Evolutionary conservation across 2,329 filamentous ascomycete genomes (phyloP), one percentile per base, ranked within the genome.

Genomic region (Diaporthe vexans): DNA sequence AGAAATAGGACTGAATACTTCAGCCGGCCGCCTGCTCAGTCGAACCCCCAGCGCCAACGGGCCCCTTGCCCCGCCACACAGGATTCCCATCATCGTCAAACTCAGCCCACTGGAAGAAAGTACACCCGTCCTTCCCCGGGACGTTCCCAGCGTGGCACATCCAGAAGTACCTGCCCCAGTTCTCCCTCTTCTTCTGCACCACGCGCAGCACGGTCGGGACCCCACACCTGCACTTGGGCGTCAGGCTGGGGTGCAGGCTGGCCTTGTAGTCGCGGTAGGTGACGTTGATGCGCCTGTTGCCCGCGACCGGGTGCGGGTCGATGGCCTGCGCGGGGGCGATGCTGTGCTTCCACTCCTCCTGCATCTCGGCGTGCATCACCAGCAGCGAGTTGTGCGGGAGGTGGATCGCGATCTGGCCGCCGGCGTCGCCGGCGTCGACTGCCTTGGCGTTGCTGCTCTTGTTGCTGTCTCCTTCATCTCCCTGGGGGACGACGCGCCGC

Each of bases 281-380:
- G 81, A 99, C 90, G 81, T 98, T 98, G 78, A 99, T 95, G 54
- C 97, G 89, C 76, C 91, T 92, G 78, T 92, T 95, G 0, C 93
- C 93, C 0, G 95, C 90, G 1, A 98, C 81, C 0, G 95, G 94
- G 81, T 99, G 97, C 1, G 95, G 94, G 76, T 95, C 93, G 74
- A 98, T 94, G 5, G 92, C 91, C 65, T 88, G 87, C 0, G 94
- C 92, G 0, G 95, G 94, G 0, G 91, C 88, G 57, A 99, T 94
- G 77, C 91, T 90, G 82, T 99, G 97, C 82, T 98, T 98, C 95
- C 95, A 98, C 80, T 94, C 93, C 81, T 98, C 96, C 81, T 98
- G 96, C 94, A 98, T 98, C 81, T 97, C 95, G 0, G 96, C 95
- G 80, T 98, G 95, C 97, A 99, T 98, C 13, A 98, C 88, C 0